Evolutionary conservation across 2,329 filamentous ascomycete genomes (phyloP).

Genomic region (Claviceps monticola): DNA sequence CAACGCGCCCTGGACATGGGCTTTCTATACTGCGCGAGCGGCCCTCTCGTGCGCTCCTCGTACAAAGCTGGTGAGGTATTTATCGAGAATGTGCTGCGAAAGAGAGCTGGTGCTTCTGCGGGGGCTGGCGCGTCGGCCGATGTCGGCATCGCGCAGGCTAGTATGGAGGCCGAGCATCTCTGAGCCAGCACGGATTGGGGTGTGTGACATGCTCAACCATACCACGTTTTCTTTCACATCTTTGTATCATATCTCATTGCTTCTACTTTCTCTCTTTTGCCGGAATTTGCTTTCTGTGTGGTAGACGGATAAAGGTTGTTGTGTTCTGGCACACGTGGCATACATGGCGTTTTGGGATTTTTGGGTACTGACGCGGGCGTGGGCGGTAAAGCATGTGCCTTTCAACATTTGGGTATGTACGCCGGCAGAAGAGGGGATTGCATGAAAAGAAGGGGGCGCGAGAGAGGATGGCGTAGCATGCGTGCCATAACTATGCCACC

Average conservation of each 20-base stretch:
- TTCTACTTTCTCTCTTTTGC: too few species aligned
- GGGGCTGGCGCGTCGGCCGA: constrained; percentile 10
- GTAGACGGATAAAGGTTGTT: too few species aligned
- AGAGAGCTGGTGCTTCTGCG: constrained; percentile 43
- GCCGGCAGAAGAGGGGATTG: too few species aligned
- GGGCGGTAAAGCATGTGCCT: background rate
- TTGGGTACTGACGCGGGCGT: background rate
- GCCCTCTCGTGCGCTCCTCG: constrained; percentile 81
- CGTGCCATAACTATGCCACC: too few species aligned
- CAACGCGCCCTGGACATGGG: constrained; percentile 84
- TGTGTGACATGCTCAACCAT: too few species aligned
- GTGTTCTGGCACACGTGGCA: background rate
- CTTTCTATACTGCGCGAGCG: constrained; percentile 91
- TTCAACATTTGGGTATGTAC: background rate
- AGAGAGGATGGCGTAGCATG: too few species aligned
- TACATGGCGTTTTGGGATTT: constrained; percentile 5
- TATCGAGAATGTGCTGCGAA: constrained; percentile 94
- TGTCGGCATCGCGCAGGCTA: constrained; percentile 23
- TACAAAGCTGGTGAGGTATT: constrained; percentile 98
- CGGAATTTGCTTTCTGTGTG: too few species aligned
- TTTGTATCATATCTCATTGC: too few species aligned
- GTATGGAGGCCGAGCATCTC: constrained; percentile 19
- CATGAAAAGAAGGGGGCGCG: too few species aligned
- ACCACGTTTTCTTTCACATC: too few species aligned
- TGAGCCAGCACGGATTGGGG: constrained; percentile 1